phyloP scores from a whole-genome alignment of 208 protist species.

The Balamuthia mandrillaris region DNA sequence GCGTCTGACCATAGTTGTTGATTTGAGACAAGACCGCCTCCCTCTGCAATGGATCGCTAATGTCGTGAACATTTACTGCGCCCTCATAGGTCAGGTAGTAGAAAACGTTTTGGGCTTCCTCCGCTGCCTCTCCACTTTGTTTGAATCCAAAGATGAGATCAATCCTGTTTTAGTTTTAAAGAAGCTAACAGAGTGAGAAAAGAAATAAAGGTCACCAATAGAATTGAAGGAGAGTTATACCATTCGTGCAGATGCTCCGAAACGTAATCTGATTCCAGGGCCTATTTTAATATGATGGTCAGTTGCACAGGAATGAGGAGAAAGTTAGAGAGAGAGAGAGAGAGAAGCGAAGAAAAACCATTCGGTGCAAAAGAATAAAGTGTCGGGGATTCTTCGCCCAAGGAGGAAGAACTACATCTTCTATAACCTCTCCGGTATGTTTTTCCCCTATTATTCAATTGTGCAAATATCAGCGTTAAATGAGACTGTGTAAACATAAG shows the following conservation, averaged over 20 bases:
- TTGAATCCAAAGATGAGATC: slow-evolving; percentile 95
- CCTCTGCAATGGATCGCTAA: slow-evolving; percentile 57
- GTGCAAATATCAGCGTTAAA: slow-evolving; percentile 56
- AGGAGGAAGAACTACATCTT: slow-evolving; percentile 87
- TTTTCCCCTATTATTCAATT: slow-evolving; percentile 76
- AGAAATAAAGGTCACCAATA: neutral
- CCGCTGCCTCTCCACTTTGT: slow-evolving; percentile 83
- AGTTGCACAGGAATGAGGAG: neutral
- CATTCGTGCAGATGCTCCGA: slow-evolving; percentile 78
- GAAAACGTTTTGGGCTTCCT: slow-evolving; percentile 90
- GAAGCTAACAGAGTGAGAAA: neutral
- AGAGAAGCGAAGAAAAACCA: neutral
- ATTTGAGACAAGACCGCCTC: slow-evolving; percentile 84
- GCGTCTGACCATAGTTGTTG: slow-evolving; percentile 92
- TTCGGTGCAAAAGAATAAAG: slow-evolving; percentile 59
- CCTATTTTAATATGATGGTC: slow-evolving; percentile 7
- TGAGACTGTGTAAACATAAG: neutral
- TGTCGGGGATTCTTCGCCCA: slow-evolving; percentile 72
- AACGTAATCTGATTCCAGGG: slow-evolving; percentile 86
- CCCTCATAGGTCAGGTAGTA: slow-evolving; percentile 76
- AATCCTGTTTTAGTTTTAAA: slow-evolving; percentile 79
- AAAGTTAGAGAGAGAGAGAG: neutral
- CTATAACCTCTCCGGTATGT: slow-evolving; percentile 80
- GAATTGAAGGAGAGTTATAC: neutral
- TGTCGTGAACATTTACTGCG: slow-evolving; percentile 77